A percentile compares a stretch with the other conserved stretches of the same genome.
These are phyloP conservation scores for Cytospora paraplurivora DNA, from an alignment of 2,329 filamentous ascomycete species.

Conservation along the genomic window DNA sequence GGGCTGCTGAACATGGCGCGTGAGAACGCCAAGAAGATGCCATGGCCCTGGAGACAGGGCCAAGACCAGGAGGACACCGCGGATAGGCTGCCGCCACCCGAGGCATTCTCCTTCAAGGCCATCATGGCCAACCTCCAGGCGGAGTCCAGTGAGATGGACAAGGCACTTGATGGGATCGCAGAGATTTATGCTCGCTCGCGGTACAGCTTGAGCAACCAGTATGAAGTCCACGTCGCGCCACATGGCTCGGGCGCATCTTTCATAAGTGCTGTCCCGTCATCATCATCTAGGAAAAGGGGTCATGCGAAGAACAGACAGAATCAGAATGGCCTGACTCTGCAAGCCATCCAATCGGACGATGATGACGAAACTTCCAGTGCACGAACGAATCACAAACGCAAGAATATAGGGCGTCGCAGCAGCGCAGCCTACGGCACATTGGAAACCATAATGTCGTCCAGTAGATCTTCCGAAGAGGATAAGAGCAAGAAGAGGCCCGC, in stretches of 20 bases:
- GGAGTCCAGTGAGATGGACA: slow-evolving; percentile 46
- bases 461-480: slow-evolving; percentile 65
- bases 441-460: slow-evolving; percentile 68
- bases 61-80: slow-evolving; percentile 30
- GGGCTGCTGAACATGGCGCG: slow-evolving; percentile 48
- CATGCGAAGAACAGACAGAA: slow-evolving; percentile 34
- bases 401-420: slow-evolving; percentile 47
- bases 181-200: slow-evolving; percentile 67
- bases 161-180: slow-evolving; percentile 64
- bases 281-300: slow-evolving; percentile 31
- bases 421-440: slow-evolving; percentile 63
- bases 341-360: slow-evolving; percentile 60
- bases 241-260: slow-evolving; percentile 60
- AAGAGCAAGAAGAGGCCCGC: slow-evolving; percentile 62
- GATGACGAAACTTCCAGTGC: slow-evolving; percentile 43
- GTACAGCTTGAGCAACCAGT: slow-evolving; percentile 68
- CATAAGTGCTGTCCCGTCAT: slow-evolving; percentile 33
- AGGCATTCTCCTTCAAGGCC: slow-evolving; percentile 66
- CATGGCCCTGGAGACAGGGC: slow-evolving; percentile 36
- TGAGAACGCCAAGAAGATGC: slow-evolving; percentile 42
- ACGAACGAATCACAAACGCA: slow-evolving; percentile 43
- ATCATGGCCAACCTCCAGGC: slow-evolving; percentile 58
- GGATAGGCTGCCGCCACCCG: slow-evolving; percentile 59
- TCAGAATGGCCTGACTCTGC: slow-evolving; percentile 54
- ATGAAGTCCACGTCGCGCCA: slow-evolving; percentile 65